A percentile compares a stretch with the other conserved stretches of the same genome.
Conservation (phyloP, 2,329 filamentous ascomycete species). For the Aureobasidium musti region DNA sequence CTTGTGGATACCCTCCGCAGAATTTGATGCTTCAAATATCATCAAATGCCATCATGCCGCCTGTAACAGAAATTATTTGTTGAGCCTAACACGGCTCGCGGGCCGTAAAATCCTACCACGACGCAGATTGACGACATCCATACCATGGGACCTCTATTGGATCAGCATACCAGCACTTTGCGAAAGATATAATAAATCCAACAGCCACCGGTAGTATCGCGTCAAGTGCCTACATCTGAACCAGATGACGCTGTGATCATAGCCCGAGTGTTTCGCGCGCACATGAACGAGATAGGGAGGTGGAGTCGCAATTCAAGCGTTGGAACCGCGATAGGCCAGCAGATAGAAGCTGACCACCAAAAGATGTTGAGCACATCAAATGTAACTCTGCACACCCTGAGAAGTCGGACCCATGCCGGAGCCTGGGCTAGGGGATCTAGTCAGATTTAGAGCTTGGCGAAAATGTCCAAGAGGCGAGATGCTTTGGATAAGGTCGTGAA, state of each 20-base stretch:
- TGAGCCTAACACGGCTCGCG: slow-evolving; percentile 14
- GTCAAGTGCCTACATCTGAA: neutral
- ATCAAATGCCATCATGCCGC: slow-evolving; percentile 27
- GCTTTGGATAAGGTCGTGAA: slow-evolving; percentile 3
- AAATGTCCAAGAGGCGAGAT: neutral
- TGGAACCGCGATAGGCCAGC: slow-evolving; percentile 21
- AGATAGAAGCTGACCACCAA: neutral
- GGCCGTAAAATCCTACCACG: slow-evolving; percentile 18
- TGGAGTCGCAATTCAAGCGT: slow-evolving; percentile 16
- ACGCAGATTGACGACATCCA: slow-evolving; percentile 22
- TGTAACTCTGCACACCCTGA: slow-evolving; percentile 16
- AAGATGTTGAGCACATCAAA: slow-evolving; percentile 26
- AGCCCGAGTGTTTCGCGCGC: neutral
- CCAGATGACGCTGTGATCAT: slow-evolving; percentile 4
- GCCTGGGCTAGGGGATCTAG: slow-evolving; percentile 19
- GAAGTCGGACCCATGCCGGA: slow-evolving; percentile 25
- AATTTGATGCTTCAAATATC: slow-evolving; percentile 24
- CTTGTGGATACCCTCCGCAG: slow-evolving; percentile 25
- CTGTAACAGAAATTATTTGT: slow-evolving; percentile 5
- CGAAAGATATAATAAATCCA: slow-evolving; percentile 16
- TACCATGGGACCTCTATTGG: neutral
- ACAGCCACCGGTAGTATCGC: neutral
- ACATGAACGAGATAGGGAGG: slow-evolving; percentile 23
- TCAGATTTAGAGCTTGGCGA: slow-evolving; percentile 26
- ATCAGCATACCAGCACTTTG: slow-evolving; percentile 18